Base-by-base conservation (phyloP, 441 rosid genomes). In the Biscutella laevigata region DNA sequence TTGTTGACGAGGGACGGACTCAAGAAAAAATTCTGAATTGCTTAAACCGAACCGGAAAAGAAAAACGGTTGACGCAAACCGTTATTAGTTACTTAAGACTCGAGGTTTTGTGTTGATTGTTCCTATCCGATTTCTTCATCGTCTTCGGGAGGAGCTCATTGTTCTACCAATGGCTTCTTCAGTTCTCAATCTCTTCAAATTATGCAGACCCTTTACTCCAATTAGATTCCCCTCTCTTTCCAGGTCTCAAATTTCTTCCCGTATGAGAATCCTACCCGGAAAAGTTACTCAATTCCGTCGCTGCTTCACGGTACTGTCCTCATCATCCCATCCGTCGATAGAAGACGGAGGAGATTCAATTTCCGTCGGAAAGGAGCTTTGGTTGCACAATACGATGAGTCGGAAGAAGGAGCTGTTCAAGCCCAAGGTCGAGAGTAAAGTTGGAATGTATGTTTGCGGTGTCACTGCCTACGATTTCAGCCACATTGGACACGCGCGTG, bases 381-480 rank as follows among this genome's bases (percentile, higher is more conserved):
- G 86, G 85, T 59, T 83, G 4, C 71, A 77, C 78, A 92, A 88
- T 49, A 82, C 99, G 3, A 82, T 92, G 96, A 86, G 71, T 15
- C 58, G 77, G 39, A 74, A 78, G 67, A 92, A 74, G 30, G 94
- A 84, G 77, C 12, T 71, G 38, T 84, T 92, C 53, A 81, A 53
- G 62, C 84, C 95, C 33, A 78, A 80, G 62, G 66, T 63, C 10
- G 85, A 82, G 9, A 94, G 88, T 7, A 78, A 78, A 71, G 92
- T 84, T 19, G 97, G 96, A 52, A 86, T 92, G 95, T 92, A 92
- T 47, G 94, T 92, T 45, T 92, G 97, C 22, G 97, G 99, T n/a
- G 89, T 92, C 41, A 92, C 99, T 0, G 86, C 95, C 24, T 92
- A 88, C 22, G 99, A 92, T 59, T 81, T 88, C 34, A 92, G 99